These are phyloP conservation scores for Helicostylum pulchrum DNA, from an alignment of 192 early-diverging fungal species.

Conservation along the genomic window DNA sequence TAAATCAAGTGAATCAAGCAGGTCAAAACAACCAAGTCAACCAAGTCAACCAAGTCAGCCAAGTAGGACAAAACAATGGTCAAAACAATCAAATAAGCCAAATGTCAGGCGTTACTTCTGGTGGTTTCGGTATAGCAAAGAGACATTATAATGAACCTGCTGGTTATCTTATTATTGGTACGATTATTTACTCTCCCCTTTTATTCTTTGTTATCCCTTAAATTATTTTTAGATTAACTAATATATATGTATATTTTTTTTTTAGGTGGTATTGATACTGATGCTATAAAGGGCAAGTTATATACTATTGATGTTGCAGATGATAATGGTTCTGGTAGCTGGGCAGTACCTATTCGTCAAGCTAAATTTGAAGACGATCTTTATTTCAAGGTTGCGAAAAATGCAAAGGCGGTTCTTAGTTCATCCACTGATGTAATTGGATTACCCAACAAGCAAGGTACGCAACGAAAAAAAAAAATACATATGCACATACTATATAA, in stretches of 20 bases:
- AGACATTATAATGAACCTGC: conserved; percentile 21
- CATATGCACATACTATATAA: background rate
- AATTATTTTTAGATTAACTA: background rate
- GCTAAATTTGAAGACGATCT: conserved; percentile 23
- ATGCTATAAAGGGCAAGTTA: conserved; percentile 21
- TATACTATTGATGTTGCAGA: conserved; percentile 8
- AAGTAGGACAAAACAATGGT: background rate
- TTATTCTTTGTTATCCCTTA: background rate
- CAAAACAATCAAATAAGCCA: background rate
- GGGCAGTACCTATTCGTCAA: conserved; percentile 24
- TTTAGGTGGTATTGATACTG: conserved; percentile 33
- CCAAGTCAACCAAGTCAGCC: background rate
- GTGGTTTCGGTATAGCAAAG: conserved; percentile 11
- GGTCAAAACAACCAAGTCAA: too few relatives aligned
- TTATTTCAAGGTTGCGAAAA: conserved; percentile 1
- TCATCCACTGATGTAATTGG: conserved; percentile 28
- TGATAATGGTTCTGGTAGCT: conserved; percentile 13
- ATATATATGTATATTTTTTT: background rate
- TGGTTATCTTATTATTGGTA: conserved; percentile 36
- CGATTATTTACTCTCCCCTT: conserved; percentile 9
- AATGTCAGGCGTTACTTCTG: background rate
- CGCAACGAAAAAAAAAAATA: background rate
- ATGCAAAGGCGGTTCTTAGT: conserved; percentile 31
- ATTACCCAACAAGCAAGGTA: conserved; percentile 30
- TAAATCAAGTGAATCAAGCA: too few relatives aligned